A percentile compares a stretch with the other conserved stretches of the same genome.
These are phyloP conservation scores for Crithidia brevicula DNA, from an alignment of 208 protist species.

Conservation along the genomic window DNA sequence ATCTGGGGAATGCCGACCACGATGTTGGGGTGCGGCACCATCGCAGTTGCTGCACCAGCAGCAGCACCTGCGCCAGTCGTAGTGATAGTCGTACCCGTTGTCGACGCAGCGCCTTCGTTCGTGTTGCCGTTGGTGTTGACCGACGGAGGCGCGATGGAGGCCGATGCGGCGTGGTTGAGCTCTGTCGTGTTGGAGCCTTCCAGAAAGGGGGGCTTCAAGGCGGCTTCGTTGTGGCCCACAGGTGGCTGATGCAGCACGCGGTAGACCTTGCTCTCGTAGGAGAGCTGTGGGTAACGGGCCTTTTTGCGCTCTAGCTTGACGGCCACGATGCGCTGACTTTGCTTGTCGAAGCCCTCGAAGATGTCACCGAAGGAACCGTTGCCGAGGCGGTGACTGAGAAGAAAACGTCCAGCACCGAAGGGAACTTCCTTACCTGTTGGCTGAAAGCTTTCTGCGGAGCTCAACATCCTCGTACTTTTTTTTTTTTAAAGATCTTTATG, in stretches of 20 bases:
- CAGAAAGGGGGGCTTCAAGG: constrained; percentile 18
- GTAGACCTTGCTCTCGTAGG: constrained; percentile 96
- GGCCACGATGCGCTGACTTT: constrained; percentile 49
- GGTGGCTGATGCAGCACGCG: constrained; percentile 70
- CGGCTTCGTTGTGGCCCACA: constrained; percentile 42
- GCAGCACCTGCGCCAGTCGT: no score
- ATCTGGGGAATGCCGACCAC: constrained; percentile 96
- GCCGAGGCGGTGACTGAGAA: constrained; percentile 89
- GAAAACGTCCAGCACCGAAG: constrained; percentile 61
- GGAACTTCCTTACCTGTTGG: constrained; percentile 48
- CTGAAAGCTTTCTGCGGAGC: constrained; percentile 14
- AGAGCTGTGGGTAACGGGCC: constrained; percentile 94
- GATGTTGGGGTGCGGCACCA: constrained; percentile 16
- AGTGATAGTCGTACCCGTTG: not conserved
- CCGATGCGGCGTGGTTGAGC: constrained; percentile 8
- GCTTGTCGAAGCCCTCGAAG: constrained; percentile 91
- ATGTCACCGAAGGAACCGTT: constrained; percentile 99
- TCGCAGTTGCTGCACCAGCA: no score
- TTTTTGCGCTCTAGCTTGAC: constrained; percentile 93
- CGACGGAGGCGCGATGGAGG: not conserved
- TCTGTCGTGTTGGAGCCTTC: constrained; percentile 18
- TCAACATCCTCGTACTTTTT: not conserved
- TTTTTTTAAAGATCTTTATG: no score
- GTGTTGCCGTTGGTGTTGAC: not conserved
- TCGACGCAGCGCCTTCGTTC: not conserved